Evolutionary conservation across 305 asterid species (phyloP).

Genomic region (Solanum chacoense): DNA sequence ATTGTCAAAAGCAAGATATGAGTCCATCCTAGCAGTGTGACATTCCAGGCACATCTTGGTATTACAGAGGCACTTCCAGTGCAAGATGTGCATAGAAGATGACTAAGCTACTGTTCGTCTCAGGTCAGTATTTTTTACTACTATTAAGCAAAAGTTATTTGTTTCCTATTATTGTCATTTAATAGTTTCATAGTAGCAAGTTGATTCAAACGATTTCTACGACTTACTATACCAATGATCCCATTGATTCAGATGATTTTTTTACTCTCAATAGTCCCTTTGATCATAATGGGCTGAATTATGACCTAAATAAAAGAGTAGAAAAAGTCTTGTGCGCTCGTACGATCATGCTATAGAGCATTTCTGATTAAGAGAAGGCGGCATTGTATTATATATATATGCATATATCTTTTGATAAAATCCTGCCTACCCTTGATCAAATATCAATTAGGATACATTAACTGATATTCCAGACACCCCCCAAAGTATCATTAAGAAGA

Average conservation of each 20-base stretch:
- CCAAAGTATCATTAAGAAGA: not conserved
- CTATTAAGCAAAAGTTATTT: not conserved
- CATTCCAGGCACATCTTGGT: not conserved
- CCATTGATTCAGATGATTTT: not conserved
- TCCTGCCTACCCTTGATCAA: not conserved
- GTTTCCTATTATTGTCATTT: not conserved
- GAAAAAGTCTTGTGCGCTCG: not conserved
- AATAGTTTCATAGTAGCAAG: not conserved
- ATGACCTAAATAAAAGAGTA: not conserved
- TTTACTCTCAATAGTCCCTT: not conserved
- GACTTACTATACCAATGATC: not conserved
- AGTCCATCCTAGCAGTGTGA: not conserved
- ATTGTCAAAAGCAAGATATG: not conserved
- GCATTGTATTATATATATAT: not conserved
- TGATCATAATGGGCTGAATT: not conserved
- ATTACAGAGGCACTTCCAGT: not conserved
- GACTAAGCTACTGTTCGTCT: not conserved
- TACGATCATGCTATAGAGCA: not conserved
- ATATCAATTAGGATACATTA: not conserved
- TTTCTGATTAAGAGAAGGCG: not conserved
- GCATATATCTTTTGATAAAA: not conserved
- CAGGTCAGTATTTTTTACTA: not conserved
- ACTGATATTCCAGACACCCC: not conserved
- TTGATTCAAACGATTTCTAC: not conserved
- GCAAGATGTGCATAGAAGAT: not conserved